Percentiles rank a stretch among this genome's conserved stretches.
These are phyloP conservation scores for Phytophthora europaea DNA, from an alignment of 352 stramenopile genomes.

Conservation along the genomic window DNA sequence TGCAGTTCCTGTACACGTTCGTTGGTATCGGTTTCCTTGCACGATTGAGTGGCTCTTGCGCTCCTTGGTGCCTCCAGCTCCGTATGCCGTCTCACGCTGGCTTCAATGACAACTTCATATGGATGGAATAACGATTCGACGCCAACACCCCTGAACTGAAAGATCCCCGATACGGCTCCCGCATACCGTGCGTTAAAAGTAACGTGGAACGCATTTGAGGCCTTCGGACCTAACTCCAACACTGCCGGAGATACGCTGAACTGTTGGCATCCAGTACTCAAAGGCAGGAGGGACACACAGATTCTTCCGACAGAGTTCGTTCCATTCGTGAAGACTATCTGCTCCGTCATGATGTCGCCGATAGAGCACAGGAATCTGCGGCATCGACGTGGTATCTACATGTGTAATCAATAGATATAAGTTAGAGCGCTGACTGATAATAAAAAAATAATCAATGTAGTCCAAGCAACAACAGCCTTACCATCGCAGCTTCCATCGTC, in stretches of 20 bases:
- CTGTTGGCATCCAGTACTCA: constrained; percentile 87
- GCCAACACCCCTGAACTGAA: constrained; percentile 86
- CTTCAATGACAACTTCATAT: constrained; percentile 89
- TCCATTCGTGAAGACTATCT: constrained; percentile 83
- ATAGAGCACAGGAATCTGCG: constrained; percentile 77
- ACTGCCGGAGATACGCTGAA: constrained; percentile 84
- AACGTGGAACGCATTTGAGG: constrained; percentile 73
- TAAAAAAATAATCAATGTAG: not conserved
- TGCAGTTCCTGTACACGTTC: constrained; percentile 60
- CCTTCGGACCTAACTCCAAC: constrained; percentile 70
- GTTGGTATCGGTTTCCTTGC: constrained; percentile 6
- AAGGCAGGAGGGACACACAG: constrained; percentile 80
- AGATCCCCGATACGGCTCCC: constrained; percentile 83
- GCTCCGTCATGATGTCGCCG: constrained; percentile 76
- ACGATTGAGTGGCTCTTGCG: not conserved
- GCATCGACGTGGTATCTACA: constrained; percentile 67
- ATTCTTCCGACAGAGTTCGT: constrained; percentile 67
- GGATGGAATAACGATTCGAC: constrained; percentile 69
- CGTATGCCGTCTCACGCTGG: constrained; percentile 64
- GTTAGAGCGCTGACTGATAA: constrained; percentile 3
- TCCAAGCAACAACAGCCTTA: constrained; percentile 11
- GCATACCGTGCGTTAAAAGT: constrained; percentile 68
- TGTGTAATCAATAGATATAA: not conserved
- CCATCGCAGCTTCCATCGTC: constrained; percentile 40
- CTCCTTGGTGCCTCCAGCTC: constrained; percentile 34